Percentiles rank a stretch among this genome's conserved stretches.
Conservation (phyloP, 1,284 basidiomycete species). For the Ceratobasidium theobromae region DNA sequence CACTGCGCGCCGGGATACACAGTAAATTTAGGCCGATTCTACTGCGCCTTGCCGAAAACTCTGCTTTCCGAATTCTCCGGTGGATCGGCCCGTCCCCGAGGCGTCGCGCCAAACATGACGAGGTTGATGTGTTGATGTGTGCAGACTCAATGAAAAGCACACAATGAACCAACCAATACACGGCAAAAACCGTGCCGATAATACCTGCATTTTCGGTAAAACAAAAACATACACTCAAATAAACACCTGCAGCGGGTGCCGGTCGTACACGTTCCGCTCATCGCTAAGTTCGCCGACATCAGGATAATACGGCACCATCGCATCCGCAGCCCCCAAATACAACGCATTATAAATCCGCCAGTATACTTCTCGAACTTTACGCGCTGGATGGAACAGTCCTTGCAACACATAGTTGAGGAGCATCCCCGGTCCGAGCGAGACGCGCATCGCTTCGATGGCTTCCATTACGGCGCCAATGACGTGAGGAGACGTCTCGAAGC, state of each 20-base stretch:
- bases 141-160: no score
- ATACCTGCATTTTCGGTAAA: neutral
- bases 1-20: no score
- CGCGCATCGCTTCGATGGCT: conserved; percentile 94
- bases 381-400: conserved; percentile 92
- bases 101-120: no score
- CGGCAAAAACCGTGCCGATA: neutral
- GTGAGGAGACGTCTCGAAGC: conserved; percentile 97
- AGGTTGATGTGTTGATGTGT: no score
- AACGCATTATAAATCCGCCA: conserved; percentile 92
- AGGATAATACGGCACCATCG: conserved; percentile 94
- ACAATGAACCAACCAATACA: no score
- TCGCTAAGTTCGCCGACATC: conserved; percentile 84
- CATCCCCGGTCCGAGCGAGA: conserved; percentile 92
- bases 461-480: conserved; percentile 98
- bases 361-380: conserved; percentile 92
- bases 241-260: conserved; percentile 81
- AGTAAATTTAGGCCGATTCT: no score
- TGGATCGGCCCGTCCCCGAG: no score
- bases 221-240: conserved; percentile 49
- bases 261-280: conserved; percentile 84
- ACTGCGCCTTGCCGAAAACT: no score
- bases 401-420: conserved; percentile 89
- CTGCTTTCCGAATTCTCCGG: no score
- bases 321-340: conserved; percentile 85